phyloP scores from a whole-genome alignment of 257 asterid species.

The Jacaranda mimosifolia region DNA sequence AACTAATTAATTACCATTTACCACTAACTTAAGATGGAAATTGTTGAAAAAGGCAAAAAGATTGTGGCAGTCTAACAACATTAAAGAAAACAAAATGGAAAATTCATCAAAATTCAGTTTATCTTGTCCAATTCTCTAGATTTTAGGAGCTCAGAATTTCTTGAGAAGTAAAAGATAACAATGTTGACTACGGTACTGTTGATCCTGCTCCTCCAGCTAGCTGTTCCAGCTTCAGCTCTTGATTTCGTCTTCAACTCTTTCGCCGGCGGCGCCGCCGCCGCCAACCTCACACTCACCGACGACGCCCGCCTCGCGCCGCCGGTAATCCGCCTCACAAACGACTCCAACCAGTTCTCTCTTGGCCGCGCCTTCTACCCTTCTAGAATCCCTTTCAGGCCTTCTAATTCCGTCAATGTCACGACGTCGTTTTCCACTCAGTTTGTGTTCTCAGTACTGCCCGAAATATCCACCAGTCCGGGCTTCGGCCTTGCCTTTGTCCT shows the following conservation, averaged over 20 bases:
- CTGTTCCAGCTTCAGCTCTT: conserved; percentile 48
- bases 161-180: neutral
- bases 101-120: conserved; percentile 16
- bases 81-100: conserved; percentile 12
- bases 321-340: conserved; percentile 78
- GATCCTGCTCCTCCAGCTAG: conserved; percentile 39
- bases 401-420: conserved; percentile 50
- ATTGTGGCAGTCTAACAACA: neutral
- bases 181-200: conserved; percentile 39
- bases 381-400: conserved; percentile 50
- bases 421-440: conserved; percentile 81
- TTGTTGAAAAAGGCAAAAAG: neutral
- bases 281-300: conserved; percentile 53
- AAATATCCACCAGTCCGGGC: conserved; percentile 70
- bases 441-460: conserved; percentile 77
- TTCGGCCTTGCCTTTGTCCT: conserved; percentile 83
- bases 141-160: neutral
- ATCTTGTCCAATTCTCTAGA: conserved; percentile 20
- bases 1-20: neutral
- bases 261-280: conserved; percentile 39
- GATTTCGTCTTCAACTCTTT: conserved; percentile 79
- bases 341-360: conserved; percentile 57
- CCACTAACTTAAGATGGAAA: neutral
- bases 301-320: conserved; percentile 76
- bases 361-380: conserved; percentile 77